Conservation (phyloP, 768 basidiomycete species). For the Lactifluus hygrophoroides region DNA sequence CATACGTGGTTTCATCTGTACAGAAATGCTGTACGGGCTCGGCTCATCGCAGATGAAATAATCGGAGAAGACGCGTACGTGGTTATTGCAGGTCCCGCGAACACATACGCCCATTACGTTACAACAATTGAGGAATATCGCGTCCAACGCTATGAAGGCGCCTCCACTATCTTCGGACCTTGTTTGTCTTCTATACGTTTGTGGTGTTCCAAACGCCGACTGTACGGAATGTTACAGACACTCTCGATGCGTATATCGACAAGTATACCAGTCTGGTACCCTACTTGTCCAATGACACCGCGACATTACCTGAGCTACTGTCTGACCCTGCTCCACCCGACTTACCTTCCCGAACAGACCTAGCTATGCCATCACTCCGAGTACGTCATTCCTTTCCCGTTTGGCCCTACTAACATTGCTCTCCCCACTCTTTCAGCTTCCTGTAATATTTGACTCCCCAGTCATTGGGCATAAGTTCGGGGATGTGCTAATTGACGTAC, state of each 20-base stretch:
- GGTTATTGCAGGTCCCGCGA: conserved; percentile 74
- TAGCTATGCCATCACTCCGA: conserved; percentile 63
- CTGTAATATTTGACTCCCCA: conserved; percentile 52
- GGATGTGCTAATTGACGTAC: conserved; percentile 48
- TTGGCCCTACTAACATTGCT: background rate
- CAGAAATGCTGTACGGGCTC: conserved; percentile 59
- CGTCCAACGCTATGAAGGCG: conserved; percentile 74
- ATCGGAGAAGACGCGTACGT: conserved; percentile 64
- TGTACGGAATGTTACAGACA: conserved; percentile 34
- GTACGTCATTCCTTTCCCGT: conserved; percentile 26
- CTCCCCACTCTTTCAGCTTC: conserved; percentile 32
- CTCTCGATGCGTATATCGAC: conserved; percentile 74
- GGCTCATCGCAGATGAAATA: conserved; percentile 54
- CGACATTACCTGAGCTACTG: conserved; percentile 36
- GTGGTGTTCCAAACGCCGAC: conserved; percentile 1
- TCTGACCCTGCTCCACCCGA: conserved; percentile 59
- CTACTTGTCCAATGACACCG: conserved; percentile 44
- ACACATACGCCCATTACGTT: conserved; percentile 70
- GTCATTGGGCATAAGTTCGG: conserved; percentile 55
- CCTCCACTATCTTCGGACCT: conserved; percentile 68
- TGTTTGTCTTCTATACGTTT: conserved; percentile 37
- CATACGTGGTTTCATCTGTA: background rate
- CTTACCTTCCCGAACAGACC: conserved; percentile 50
- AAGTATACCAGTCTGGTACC: conserved; percentile 61
- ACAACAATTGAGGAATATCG: conserved; percentile 66